Base-by-base conservation (phyloP, 228 moss, liverwort and hornwort species). In the Sphagnum magellanicum region DNA sequence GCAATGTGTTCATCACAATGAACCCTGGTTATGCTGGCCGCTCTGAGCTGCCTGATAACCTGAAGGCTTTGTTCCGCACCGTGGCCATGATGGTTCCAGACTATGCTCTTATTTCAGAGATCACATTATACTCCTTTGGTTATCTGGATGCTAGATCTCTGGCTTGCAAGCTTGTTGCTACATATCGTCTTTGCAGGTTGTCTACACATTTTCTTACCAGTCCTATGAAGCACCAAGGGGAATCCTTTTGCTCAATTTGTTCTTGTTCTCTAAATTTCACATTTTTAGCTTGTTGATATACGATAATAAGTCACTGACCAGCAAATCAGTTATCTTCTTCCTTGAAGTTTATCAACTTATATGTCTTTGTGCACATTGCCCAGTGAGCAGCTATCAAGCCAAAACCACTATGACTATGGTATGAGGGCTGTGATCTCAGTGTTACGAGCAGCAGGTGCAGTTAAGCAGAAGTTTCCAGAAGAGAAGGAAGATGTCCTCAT, bases 1-100 rank as follows among this genome's bases (percentile, higher is more conserved):
- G 90, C 74, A 90, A 87, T 15, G 90, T 90, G 4, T 90, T 88
- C 64, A 90, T 90, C 1, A 90, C 90, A 50, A 90, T 90, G 90
- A 90, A 90, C 67, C 90, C 90, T 10, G 90, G 90, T 51, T 90
- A 90, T 53, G 90, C 88, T 0, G 90, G 90, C 0, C 83, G 90
- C 0, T 90, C 88, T 0, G 88, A 90, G 61, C 74, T 90, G 6
- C 90, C 88, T 0, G 90, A 90, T 68, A 90, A 90, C 58, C 8
- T 90, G 0, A 90, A 90, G 68, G 85, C 90, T 50, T 69, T 90
- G 11, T 90, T 90, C 65, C 83, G 90, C 17, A 85, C 90, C 4
- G 90, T 90, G 5, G 90, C 90, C 0, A 90, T 90, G 90, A 90
- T 90, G 90, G 90, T 90, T 78, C 90, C 90, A 10, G 90, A 90